These are phyloP conservation scores for Coemansia sp. DNA, from an alignment of 192 early-diverging fungal species.

Conservation along the genomic window DNA sequence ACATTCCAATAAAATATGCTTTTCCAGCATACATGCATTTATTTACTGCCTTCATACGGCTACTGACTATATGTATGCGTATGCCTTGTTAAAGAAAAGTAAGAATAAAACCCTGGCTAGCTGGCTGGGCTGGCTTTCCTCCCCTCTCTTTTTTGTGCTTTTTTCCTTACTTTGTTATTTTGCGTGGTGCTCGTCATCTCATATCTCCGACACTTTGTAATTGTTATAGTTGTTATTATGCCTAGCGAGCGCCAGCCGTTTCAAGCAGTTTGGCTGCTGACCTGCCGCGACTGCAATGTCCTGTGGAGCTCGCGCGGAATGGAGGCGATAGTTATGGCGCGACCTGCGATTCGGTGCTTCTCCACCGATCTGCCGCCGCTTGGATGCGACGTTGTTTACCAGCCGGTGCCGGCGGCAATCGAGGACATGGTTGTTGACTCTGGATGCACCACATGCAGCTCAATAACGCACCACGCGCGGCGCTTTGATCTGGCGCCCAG, in stretches of 20 bases:
- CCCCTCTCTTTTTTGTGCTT: neutral
- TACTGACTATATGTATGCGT: neutral
- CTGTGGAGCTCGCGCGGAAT: slow-evolving; percentile 55
- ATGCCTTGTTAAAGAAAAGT: neutral
- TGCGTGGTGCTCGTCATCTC: no score
- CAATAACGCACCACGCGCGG: slow-evolving; percentile 40
- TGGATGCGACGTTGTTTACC: slow-evolving; percentile 45
- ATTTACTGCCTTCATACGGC: neutral
- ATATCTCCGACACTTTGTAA: no score
- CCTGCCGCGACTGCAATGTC: slow-evolving; percentile 45
- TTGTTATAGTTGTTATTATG: neutral
- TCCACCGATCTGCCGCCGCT: slow-evolving; percentile 50
- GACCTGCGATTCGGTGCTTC: slow-evolving; percentile 49
- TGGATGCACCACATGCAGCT: slow-evolving; percentile 39
- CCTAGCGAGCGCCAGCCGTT: slow-evolving; percentile 21
- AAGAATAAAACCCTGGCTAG: neutral
- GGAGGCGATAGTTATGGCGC: slow-evolving; percentile 52
- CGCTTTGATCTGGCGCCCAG: slow-evolving; percentile 51
- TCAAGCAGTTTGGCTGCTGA: slow-evolving; percentile 52
- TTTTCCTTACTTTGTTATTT: neutral
- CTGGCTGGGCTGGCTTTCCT: neutral
- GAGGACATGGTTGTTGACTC: slow-evolving; percentile 35
- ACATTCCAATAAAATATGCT: slow-evolving; percentile 2
- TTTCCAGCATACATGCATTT: neutral
- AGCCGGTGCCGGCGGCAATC: slow-evolving; percentile 40